Percentiles rank a stretch among this genome's conserved stretches.
phyloP scores from a whole-genome alignment of 768 basidiomycete genomes.

The Leccinellum rugosiceps region DNA sequence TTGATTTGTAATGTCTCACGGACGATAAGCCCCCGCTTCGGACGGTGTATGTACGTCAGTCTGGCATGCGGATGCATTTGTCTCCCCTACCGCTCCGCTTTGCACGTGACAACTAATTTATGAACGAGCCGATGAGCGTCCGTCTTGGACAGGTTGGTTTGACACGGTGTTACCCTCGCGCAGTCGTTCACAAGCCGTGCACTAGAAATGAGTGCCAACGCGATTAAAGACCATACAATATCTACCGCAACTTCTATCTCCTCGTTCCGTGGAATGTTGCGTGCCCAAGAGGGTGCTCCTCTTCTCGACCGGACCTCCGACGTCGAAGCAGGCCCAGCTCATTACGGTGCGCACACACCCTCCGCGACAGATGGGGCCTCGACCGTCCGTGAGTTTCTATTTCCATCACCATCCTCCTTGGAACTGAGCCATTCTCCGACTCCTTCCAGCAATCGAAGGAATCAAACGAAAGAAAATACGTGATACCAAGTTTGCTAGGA shows the following conservation, averaged over 20 bases:
- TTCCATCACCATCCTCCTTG: neutral
- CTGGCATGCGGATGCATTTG: no score
- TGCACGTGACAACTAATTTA: constrained; percentile 6
- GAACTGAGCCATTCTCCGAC: neutral
- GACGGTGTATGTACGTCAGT: no score
- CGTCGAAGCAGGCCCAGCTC: constrained; percentile 24
- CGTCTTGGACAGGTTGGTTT: no score
- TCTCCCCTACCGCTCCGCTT: neutral
- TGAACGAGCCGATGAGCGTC: neutral
- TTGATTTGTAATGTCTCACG: neutral
- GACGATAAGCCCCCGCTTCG: no score
- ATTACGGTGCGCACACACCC: constrained; percentile 18
- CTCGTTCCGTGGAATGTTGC: constrained; percentile 25
- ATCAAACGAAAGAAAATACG: constrained; percentile 15
- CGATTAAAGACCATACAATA: constrained; percentile 16
- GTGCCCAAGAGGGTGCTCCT: constrained; percentile 18
- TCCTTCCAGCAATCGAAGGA: constrained; percentile 8
- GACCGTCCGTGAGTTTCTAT: constrained; percentile 14
- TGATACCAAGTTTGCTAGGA: constrained; percentile 40
- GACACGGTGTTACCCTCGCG: no score
- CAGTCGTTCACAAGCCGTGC: neutral
- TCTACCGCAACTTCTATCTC: constrained; percentile 28
- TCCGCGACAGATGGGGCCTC: constrained; percentile 16
- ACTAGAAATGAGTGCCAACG: constrained; percentile 12
- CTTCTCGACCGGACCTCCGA: constrained; percentile 24